Percentiles rank a stretch among this genome's conserved stretches.
Evolutionary conservation across 2,329 filamentous ascomycete species (phyloP).

Genomic region (Taxawa tesnikishii): DNA sequence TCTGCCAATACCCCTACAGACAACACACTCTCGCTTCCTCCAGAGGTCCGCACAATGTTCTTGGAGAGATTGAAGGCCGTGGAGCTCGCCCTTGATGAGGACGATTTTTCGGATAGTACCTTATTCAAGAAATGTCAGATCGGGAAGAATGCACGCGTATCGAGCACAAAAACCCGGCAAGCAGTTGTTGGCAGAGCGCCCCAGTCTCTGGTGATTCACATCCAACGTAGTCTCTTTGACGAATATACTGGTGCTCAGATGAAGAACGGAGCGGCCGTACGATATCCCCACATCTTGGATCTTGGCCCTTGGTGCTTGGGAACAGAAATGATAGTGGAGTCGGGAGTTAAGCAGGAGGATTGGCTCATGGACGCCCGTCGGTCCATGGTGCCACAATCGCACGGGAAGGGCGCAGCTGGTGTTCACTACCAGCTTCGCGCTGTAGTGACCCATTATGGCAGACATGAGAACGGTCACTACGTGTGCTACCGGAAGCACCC

Average conservation of each 20-base stretch:
- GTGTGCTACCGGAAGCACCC: constrained; percentile 74
- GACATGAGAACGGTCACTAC: constrained; percentile 93
- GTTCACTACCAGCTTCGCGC: constrained; percentile 64
- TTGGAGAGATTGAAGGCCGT: constrained; percentile 51
- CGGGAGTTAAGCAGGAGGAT: constrained; percentile 35
- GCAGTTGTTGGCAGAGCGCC: constrained; percentile 75
- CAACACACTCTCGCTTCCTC: constrained; percentile 21
- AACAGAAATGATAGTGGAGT: constrained; percentile 27
- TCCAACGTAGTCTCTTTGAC: constrained; percentile 87
- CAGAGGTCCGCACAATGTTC: constrained; percentile 29
- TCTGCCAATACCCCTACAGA: constrained; percentile 1
- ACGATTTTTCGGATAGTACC: constrained; percentile 57
- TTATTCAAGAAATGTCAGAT: constrained; percentile 34
- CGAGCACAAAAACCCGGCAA: constrained; percentile 79
- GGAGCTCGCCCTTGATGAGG: constrained; percentile 59
- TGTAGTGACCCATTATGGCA: constrained; percentile 77
- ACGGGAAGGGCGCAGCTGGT: constrained; percentile 9
- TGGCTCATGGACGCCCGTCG: constrained; percentile 58
- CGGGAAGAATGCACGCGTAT: constrained; percentile 52
- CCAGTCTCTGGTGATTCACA: constrained; percentile 67
- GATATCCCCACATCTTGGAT: constrained; percentile 63
- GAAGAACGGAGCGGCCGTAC: constrained; percentile 73
- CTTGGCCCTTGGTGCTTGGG: constrained; percentile 78
- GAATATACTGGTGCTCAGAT: constrained; percentile 64
- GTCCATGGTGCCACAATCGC: constrained; percentile 56